Conservation (phyloP, 2,329 filamentous ascomycete species). For the Tolypocladium tropicale region DNA sequence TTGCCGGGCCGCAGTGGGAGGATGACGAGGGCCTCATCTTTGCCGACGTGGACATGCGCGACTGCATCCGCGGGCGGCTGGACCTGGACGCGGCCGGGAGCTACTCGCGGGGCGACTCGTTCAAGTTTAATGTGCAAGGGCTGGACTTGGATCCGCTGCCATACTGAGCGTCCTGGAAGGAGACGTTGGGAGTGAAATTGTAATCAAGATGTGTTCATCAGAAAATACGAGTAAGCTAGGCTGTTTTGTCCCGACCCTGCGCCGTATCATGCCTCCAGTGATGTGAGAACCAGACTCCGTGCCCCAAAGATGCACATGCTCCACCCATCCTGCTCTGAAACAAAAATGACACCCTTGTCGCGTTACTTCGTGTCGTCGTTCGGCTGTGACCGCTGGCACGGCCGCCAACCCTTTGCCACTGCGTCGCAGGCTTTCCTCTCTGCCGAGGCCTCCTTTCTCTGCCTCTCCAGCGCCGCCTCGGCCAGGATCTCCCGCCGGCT, state of each 20-base stretch:
- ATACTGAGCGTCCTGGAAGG: conserved; percentile 23
- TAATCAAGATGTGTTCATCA: background rate
- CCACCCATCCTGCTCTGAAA: background rate
- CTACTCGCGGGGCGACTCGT: conserved; percentile 65
- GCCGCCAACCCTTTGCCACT: conserved; percentile 17
- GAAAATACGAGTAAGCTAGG: background rate
- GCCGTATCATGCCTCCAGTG: background rate
- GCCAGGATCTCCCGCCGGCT: conserved; percentile 67
- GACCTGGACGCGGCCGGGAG: conserved; percentile 79
- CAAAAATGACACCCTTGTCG: background rate
- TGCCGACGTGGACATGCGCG: conserved; percentile 74
- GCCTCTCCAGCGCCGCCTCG: conserved; percentile 27
- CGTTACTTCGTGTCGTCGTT: conserved; percentile 14
- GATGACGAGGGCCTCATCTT: conserved; percentile 57
- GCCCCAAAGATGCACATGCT: background rate
- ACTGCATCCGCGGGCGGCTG: conserved; percentile 71
- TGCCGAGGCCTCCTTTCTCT: conserved; percentile 20
- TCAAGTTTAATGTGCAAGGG: conserved; percentile 49
- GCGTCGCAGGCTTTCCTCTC: conserved; percentile 20
- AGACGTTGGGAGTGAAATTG: background rate
- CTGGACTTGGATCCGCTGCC: conserved; percentile 48
- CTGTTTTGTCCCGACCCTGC: background rate
- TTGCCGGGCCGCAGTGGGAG: conserved; percentile 78
- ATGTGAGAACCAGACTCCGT: background rate
- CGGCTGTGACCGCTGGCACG: conserved; percentile 14